A percentile compares a stretch with the other conserved stretches of the same genome.
Evolutionary conservation across 2,329 filamentous ascomycete species (phyloP).

Genomic region (Phaeosphaeriaceae sp.): DNA sequence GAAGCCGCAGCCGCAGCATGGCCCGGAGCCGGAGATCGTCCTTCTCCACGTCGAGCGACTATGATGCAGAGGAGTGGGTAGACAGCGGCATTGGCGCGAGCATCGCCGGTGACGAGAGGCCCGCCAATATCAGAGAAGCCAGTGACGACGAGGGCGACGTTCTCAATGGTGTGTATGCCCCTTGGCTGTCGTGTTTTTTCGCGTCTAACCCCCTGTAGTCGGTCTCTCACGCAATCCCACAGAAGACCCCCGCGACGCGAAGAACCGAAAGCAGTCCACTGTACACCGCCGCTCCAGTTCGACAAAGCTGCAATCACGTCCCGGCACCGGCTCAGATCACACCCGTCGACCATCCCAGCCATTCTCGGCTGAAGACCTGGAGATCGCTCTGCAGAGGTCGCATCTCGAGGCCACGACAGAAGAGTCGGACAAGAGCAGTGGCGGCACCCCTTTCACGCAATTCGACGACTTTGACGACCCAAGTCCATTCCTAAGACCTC

Average conservation of each 20-base stretch:
- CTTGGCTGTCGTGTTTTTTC: constrained; percentile 3
- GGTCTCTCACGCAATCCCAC: constrained; percentile 45
- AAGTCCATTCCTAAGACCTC: constrained; percentile 29
- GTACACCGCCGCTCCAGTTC: constrained; percentile 40
- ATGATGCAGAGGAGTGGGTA: constrained; percentile 49
- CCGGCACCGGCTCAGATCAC: constrained; percentile 34
- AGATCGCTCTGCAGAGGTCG: constrained; percentile 52
- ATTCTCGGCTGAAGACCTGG: constrained; percentile 55
- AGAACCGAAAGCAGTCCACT: constrained; percentile 28
- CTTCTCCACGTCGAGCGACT: constrained; percentile 35
- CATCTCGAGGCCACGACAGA: constrained; percentile 43
- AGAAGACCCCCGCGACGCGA: constrained; percentile 38
- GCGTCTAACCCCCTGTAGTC: constrained; percentile 33
- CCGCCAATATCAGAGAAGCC: constrained; percentile 49
- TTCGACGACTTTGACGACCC: constrained; percentile 26
- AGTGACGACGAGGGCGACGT: constrained; percentile 56
- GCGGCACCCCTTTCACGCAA: constrained; percentile 24
- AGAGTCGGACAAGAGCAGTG: constrained; percentile 35
- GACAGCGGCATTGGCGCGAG: constrained; percentile 46
- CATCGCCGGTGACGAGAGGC: constrained; percentile 38
- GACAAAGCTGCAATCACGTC: constrained; percentile 27
- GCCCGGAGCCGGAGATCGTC: constrained; percentile 43
- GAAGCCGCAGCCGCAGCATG: constrained; percentile 39
- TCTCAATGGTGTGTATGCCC: constrained; percentile 51
- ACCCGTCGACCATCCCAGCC: constrained; percentile 41